A percentile compares a stretch with the other conserved stretches of the same genome.
Conservation (phyloP, 257 asterid species). For the Prunella vulgaris region DNA sequence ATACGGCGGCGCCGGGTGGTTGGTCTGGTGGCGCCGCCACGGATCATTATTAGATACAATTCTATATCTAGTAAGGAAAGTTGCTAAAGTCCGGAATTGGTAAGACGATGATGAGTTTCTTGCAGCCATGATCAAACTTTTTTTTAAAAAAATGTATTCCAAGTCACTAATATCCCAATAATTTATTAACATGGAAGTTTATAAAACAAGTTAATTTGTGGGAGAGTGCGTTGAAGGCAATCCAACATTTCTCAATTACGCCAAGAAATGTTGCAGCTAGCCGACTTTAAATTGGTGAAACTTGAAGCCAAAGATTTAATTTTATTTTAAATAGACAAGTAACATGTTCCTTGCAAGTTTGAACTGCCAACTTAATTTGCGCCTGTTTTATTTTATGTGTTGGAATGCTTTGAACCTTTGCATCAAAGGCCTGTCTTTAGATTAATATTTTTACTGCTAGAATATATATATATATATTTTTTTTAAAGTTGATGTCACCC, state of each 20-base stretch:
- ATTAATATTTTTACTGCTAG: no score
- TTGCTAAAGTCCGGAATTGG: constrained; percentile 40
- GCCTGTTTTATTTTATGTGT: no score
- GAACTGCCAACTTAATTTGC: constrained; percentile 11
- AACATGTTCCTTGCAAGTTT: constrained; percentile 49
- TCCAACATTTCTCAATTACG: constrained; percentile 35
- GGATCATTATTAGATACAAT: constrained; percentile 12
- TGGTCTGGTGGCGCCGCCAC: constrained; percentile 17
- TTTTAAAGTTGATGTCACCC: no score
- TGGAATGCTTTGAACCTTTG: no score
- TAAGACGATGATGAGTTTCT: constrained; percentile 42
- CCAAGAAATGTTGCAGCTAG: constrained; percentile 43
- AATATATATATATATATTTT: no score
- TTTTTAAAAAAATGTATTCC: not conserved
- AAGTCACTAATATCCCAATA: not conserved
- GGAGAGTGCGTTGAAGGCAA: not conserved
- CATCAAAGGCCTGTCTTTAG: no score
- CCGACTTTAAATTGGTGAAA: constrained; percentile 11
- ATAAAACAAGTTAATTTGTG: not conserved
- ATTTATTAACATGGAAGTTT: not conserved
- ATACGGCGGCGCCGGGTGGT: constrained; percentile 17
- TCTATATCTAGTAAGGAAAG: constrained; percentile 36
- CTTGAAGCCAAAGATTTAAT: constrained; percentile 21
- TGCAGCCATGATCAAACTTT: constrained; percentile 40
- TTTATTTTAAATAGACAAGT: constrained; percentile 11